Percentiles rank a stretch among this genome's conserved stretches.
Conservation (phyloP, 768 basidiomycete genomes). For the Boletus tomentosulus region DNA sequence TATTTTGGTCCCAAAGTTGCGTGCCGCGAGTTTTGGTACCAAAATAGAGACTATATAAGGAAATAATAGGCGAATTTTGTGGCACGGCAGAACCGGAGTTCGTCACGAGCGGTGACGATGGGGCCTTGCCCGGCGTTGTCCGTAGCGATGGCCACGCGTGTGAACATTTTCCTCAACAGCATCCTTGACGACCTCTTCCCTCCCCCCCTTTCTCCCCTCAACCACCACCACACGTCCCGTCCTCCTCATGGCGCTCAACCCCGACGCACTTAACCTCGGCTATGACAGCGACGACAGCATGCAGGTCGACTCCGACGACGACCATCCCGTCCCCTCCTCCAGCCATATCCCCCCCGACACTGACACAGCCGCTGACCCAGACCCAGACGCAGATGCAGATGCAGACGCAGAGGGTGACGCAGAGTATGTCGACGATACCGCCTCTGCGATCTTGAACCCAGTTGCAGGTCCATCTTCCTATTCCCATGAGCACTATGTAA, state of each 20-base stretch:
- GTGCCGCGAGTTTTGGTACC: not conserved
- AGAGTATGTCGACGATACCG: slow-evolving; percentile 36
- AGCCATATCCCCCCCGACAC: slow-evolving; percentile 14
- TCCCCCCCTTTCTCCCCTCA: slow-evolving; percentile 33
- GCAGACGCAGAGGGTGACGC: slow-evolving; percentile 40
- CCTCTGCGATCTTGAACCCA: slow-evolving; percentile 35
- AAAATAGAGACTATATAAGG: slow-evolving; percentile 7
- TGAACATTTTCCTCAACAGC: slow-evolving; percentile 39
- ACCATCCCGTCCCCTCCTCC: slow-evolving; percentile 25
- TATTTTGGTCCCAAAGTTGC: slow-evolving; percentile 17
- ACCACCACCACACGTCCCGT: slow-evolving; percentile 29
- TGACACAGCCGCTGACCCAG: slow-evolving; percentile 47
- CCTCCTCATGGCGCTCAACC: slow-evolving; percentile 33
- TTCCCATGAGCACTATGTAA: slow-evolving; percentile 59
- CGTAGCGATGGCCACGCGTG: slow-evolving; percentile 41
- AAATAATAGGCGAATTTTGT: slow-evolving; percentile 20
- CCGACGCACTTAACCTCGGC: slow-evolving; percentile 48
- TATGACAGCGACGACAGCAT: slow-evolving; percentile 58
- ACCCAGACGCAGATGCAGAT: slow-evolving; percentile 54
- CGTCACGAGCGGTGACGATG: slow-evolving; percentile 41
- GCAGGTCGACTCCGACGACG: slow-evolving; percentile 64
- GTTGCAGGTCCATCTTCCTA: slow-evolving; percentile 38
- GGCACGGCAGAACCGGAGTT: slow-evolving; percentile 36
- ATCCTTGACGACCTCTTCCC: slow-evolving; percentile 38
- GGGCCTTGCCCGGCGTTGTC: slow-evolving; percentile 41